phyloP scores from a whole-genome alignment of 305 asterid species.

The Solanum aculeatissimum region DNA sequence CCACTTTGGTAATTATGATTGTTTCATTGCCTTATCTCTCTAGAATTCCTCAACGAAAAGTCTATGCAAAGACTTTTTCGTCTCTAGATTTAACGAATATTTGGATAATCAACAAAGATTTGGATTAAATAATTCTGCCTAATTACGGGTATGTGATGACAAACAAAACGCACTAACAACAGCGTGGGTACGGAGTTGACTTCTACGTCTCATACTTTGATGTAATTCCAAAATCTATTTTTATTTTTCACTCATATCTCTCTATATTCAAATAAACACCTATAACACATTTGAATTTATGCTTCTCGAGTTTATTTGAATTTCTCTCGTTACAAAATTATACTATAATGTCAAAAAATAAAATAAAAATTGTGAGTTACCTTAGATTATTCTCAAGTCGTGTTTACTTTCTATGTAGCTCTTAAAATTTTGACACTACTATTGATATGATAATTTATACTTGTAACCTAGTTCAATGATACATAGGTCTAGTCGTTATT shows the following conservation, averaged over 20 bases:
- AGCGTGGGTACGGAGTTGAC: not conserved
- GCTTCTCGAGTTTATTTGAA: not conserved
- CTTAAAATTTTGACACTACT: not conserved
- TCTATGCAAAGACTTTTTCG: not conserved
- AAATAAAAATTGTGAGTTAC: too few relatives aligned
- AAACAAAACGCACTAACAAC: not conserved
- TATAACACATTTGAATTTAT: not conserved
- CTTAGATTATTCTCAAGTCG: too few relatives aligned
- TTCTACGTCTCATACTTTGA: not conserved
- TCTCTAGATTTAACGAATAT: not conserved
- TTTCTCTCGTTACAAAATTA: not conserved
- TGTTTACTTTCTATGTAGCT: not conserved
- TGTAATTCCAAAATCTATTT: not conserved
- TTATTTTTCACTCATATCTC: not conserved
- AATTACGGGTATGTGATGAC: not conserved
- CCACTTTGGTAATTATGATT: not conserved
- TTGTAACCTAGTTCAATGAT: not conserved
- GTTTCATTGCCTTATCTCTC: not conserved
- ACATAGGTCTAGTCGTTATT: not conserved
- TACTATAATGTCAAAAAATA: not conserved
- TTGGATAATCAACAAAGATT: not conserved
- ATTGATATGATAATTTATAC: not conserved
- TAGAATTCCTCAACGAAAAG: not conserved
- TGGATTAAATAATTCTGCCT: not conserved
- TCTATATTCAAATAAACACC: not conserved